Base-by-base conservation (phyloP, 2,329 filamentous ascomycete species). In the Colletotrichum lupini region DNA sequence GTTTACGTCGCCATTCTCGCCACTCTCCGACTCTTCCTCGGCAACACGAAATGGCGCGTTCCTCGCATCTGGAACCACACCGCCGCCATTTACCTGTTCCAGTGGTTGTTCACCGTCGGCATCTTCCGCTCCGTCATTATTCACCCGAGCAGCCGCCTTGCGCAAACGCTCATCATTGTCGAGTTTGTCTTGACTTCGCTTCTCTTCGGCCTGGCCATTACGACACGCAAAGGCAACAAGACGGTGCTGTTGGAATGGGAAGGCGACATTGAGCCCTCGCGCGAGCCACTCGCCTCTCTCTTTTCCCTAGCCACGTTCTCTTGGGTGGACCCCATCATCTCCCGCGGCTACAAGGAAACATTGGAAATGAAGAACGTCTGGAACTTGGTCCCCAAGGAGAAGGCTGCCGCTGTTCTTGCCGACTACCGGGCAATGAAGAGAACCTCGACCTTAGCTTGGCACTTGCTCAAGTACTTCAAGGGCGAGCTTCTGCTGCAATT, bases 11-110 rank as follows among this genome's bases (percentile, higher is more conserved):
- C 96, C 32, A 83, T 92, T 19, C 88, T 99, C 72, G 92, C 92
- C 16, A 89, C 91, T 24, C 84, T 95, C 56, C 92, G 97, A 42
- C 85, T 98, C 78, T 92, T 83, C 83, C 90, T 87, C 83, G 92
- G 82, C 82, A 91, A 85, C 83, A 90, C 84, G 78, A 90, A 86
- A 87, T 94, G 84, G 89, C 89, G 81, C 82, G 81, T 97, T 16
- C 92, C 93, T 9, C 88, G 89, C 72, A 85, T 98, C 9, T 99
- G 97, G 97, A 95, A 96, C 80, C 97, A 99, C 82, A 98, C 97
- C 0, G 93, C 95, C 24, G 84, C 89, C 75, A 91, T 99, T 67
- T 99, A 99, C 82, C 89, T 90, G 67, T 85, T 92, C 67, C 92
- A 95, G 81, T 99, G 96, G 95, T 79, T 97, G 5, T 92, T 95